Evolutionary conservation across 129 eudicot species (phyloP).

Genomic region (Lonicera japonica): DNA sequence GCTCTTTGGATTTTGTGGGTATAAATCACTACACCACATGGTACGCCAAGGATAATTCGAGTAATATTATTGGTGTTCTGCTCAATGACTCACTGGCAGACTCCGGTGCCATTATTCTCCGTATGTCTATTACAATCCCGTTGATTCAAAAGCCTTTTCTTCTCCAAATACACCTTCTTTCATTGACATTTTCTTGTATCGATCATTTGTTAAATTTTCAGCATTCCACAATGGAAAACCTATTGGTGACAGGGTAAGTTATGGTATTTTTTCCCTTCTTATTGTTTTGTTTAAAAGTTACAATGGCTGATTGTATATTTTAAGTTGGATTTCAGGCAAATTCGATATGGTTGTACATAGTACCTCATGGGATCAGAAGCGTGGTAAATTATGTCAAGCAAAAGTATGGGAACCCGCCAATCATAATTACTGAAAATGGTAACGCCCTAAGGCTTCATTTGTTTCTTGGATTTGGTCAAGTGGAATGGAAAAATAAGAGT

Average conservation of each 20-base stretch:
- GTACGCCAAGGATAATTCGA: slow-evolving; percentile 50
- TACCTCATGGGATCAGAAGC: slow-evolving; percentile 85
- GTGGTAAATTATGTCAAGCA: slow-evolving; percentile 64
- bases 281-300: background rate
- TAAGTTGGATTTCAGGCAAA: slow-evolving; percentile 53
- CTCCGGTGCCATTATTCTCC: slow-evolving; percentile 58
- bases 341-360: slow-evolving; percentile 92
- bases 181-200: background rate
- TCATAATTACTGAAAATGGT: slow-evolving; percentile 92
- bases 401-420: slow-evolving; percentile 79
- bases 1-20: slow-evolving; percentile 76
- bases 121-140: slow-evolving; percentile 36
- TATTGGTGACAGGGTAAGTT: slow-evolving; percentile 64
- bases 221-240: slow-evolving; percentile 55
- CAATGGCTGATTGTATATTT: background rate
- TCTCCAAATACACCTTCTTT: background rate
- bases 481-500: too few relatives aligned
- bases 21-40: slow-evolving; percentile 91
- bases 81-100: slow-evolving; percentile 68
- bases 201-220: slow-evolving; percentile 20
- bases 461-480: too few relatives aligned
- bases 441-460: background rate
- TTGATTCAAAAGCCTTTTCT: background rate
- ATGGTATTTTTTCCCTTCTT: background rate
- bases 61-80: slow-evolving; percentile 41